These are phyloP conservation scores for Narthecium ossifragum DNA, from an alignment of 106 monocot species.

Conservation along the genomic window DNA sequence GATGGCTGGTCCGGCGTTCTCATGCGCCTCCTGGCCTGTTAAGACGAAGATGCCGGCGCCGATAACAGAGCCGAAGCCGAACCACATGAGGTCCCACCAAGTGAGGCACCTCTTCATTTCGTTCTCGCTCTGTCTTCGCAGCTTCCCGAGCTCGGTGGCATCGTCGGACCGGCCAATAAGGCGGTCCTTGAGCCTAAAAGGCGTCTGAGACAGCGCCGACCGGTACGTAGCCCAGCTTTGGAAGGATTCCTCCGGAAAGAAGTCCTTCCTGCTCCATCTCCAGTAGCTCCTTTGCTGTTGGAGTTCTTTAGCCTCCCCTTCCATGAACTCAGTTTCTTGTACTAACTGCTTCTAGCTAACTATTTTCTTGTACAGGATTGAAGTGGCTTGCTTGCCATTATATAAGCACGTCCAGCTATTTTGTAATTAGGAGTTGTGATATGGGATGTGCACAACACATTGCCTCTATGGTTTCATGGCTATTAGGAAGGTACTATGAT, in stretches of 20 bases:
- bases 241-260: conserved; percentile 73
- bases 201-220: conserved; percentile 33
- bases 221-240: conserved; percentile 34
- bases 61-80: conserved; percentile 69
- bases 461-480: no score
- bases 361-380: no score
- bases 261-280: conserved; percentile 40
- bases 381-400: no score
- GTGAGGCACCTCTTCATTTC: conserved; percentile 51
- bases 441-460: no score
- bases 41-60: conserved; percentile 80
- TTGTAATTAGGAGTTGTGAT: no score
- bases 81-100: conserved; percentile 77
- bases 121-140: conserved; percentile 29
- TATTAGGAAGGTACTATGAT: no score
- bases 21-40: conserved; percentile 61
- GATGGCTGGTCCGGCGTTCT: conserved; percentile 63
- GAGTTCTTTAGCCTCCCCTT: neutral
- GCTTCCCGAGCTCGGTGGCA: conserved; percentile 26
- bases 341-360: no score
- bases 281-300: conserved; percentile 30
- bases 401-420: no score
- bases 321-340: no score
- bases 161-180: conserved; percentile 34
- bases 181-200: conserved; percentile 34